A percentile compares a stretch with the other conserved stretches of the same genome.
phyloP scores from a whole-genome alignment of 768 basidiomycete genomes.

The Psilocybe subaeruginosa region DNA sequence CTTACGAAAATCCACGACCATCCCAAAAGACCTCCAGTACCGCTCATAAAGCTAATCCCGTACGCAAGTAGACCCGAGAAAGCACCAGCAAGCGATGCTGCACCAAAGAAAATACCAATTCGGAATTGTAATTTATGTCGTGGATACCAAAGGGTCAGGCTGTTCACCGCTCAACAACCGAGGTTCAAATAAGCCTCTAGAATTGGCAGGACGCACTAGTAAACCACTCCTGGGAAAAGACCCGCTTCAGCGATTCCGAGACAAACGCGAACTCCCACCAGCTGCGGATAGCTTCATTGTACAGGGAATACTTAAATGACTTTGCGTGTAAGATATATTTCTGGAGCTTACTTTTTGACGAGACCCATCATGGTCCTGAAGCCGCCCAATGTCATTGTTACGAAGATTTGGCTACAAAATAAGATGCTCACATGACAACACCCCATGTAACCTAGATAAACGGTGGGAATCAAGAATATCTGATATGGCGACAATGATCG shows the following conservation, averaged over 20 bases:
- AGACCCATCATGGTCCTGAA: slow-evolving; percentile 66
- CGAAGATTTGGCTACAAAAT: not conserved
- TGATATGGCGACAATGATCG: not conserved
- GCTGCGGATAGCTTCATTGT: slow-evolving; percentile 55
- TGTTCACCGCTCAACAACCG: slow-evolving; percentile 20
- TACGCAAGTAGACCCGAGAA: slow-evolving; percentile 64
- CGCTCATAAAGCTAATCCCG: slow-evolving; percentile 56
- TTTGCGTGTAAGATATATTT: not conserved
- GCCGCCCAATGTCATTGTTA: slow-evolving; percentile 1
- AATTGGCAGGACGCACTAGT: slow-evolving; percentile 51
- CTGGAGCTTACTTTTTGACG: slow-evolving; percentile 55
- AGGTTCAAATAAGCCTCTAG: not conserved
- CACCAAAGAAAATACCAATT: slow-evolving; percentile 66
- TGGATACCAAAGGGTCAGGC: slow-evolving; percentile 72
- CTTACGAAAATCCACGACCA: slow-evolving; percentile 76
- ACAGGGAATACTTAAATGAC: not conserved
- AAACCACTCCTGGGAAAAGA: slow-evolving; percentile 73
- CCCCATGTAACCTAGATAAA: slow-evolving; percentile 61
- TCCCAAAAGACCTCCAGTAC: slow-evolving; percentile 45
- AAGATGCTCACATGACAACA: slow-evolving; percentile 50
- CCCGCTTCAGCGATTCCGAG: slow-evolving; percentile 74
- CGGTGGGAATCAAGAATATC: not conserved
- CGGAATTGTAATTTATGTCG: slow-evolving; percentile 62
- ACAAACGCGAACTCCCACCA: slow-evolving; percentile 58
- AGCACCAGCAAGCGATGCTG: slow-evolving; percentile 65